Evolutionary conservation across 805 yeast genomes (phyloP).

Genomic region (Ogataea nakhonphanomensis): DNA sequence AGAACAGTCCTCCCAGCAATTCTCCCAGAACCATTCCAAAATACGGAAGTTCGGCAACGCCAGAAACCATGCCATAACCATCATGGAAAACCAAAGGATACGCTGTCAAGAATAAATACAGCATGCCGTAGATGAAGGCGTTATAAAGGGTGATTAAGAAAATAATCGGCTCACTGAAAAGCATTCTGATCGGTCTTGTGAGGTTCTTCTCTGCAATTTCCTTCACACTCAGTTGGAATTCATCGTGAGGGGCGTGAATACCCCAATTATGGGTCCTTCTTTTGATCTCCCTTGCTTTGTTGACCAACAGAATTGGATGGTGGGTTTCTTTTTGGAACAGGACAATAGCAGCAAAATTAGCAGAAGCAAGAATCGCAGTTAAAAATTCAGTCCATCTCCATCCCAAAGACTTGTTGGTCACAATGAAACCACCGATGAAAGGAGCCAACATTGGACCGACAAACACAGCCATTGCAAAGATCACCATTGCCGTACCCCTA

Average conservation of each 20-base stretch:
- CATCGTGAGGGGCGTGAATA: constrained; percentile 74
- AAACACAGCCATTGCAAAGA: constrained; percentile 72
- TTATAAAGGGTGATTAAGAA: constrained; percentile 66
- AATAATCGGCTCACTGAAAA: constrained; percentile 67
- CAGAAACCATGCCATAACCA: constrained; percentile 60
- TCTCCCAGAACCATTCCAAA: constrained; percentile 71
- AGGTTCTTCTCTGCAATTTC: constrained; percentile 63
- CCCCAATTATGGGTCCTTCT: constrained; percentile 78
- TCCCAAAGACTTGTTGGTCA: constrained; percentile 50
- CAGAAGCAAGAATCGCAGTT: constrained; percentile 56
- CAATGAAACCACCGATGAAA: constrained; percentile 67
- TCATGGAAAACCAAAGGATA: constrained; percentile 66
- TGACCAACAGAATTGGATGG: constrained; percentile 60
- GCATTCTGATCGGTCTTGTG: constrained; percentile 65
- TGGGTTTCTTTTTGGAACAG: constrained; percentile 66
- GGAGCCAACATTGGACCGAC: constrained; percentile 84
- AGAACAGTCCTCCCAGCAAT: constrained; percentile 50
- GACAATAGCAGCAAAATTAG: constrained; percentile 33
- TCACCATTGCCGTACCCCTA: constrained; percentile 73
- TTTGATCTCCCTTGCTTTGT: constrained; percentile 62
- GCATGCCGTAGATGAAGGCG: constrained; percentile 76
- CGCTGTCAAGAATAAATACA: constrained; percentile 71
- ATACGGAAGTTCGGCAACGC: constrained; percentile 77
- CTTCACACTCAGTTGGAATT: constrained; percentile 48
- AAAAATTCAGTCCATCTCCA: constrained; percentile 85